Evolutionary conservation across 805 yeast species (phyloP), one percentile per base, ranked within the genome.

Genomic region (Starmerella geochares): DNA sequence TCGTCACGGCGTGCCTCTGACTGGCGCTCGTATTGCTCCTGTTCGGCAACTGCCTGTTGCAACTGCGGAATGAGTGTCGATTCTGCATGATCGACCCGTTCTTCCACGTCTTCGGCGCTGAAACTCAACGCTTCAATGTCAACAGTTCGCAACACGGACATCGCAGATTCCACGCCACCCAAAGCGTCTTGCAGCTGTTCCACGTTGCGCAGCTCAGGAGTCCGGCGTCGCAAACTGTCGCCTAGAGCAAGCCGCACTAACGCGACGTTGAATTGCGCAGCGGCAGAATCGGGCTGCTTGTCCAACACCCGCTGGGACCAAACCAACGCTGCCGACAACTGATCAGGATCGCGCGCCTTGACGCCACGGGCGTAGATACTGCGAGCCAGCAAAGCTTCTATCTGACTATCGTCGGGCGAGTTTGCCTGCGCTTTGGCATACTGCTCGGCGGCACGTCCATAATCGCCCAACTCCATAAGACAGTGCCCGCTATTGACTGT

Each of bases 401-500:
- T 4, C n/a, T 45, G 37, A 13, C 38, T n/a, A 23, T 49, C 49
- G 1, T 19, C 21, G 2, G 48, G 21, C 13, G 23, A 2, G 32
- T 13, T 24, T 24, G 74, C 73, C 52, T 84, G 69, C 0, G 95
- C 95, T 59, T 83, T 74, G 55, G 84, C 90, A 67, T 90, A 92
- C 60, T 78, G 59, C 65, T 92, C 97, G 60, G 88, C 82, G 1
- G 96, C 90, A 59, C 87, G 85, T 2, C 82, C 72, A 61, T 71
- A 87, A 62, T 88, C 94, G 56, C 81, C 80, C 63, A 86, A 75
- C 52, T 88, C 96, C 41, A 83, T 67, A 47, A 84, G 72, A 53
- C 90, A 88, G 65, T 92, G 95, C 0, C 95, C 97, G 61, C 86
- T 67, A 64, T 92, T 92, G 58, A 90, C 71, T 63, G 80, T 86